Percentiles rank a stretch among this genome's conserved stretches.
phyloP scores from a whole-genome alignment of 768 basidiomycete species.

The Coprinopsis cinerea region DNA sequence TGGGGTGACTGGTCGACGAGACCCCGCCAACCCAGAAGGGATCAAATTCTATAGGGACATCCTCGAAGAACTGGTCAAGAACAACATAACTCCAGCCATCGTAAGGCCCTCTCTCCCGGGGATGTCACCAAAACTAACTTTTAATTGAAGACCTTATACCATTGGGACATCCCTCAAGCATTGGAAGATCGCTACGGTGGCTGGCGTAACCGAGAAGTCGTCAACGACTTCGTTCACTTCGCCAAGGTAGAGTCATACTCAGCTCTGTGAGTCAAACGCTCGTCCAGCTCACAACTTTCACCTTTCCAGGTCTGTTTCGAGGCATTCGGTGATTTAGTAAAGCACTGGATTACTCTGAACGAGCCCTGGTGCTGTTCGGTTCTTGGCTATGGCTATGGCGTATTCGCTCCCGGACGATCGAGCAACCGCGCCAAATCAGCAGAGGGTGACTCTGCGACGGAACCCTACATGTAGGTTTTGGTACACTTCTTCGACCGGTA shows the following conservation, averaged over 20 bases:
- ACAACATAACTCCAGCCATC: constrained; percentile 59
- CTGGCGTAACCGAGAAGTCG: constrained; percentile 64
- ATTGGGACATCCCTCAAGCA: constrained; percentile 74
- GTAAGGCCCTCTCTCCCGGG: constrained; percentile 25
- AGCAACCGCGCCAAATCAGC: constrained; percentile 50
- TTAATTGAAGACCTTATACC: constrained; percentile 52
- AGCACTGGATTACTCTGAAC: constrained; percentile 71
- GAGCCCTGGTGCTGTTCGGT: constrained; percentile 67
- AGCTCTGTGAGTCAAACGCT: not conserved
- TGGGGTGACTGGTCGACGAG: constrained; percentile 35
- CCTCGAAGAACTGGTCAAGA: constrained; percentile 56
- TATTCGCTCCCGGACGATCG: constrained; percentile 65
- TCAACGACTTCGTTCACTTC: constrained; percentile 59
- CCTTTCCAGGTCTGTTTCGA: constrained; percentile 52
- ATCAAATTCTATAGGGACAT: constrained; percentile 61
- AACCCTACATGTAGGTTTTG: constrained; percentile 54
- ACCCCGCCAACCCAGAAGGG: constrained; percentile 59
- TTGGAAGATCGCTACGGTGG: constrained; percentile 71
- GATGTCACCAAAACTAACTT: not conserved
- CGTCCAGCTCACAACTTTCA: not conserved
- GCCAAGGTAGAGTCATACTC: constrained; percentile 32
- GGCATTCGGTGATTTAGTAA: constrained; percentile 66
- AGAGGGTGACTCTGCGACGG: constrained; percentile 55
- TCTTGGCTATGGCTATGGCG: constrained; percentile 58
- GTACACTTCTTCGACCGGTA: not conserved